Conservation (phyloP, 169 alveolate genomes). For the Toxoplasma gondii region DNA sequence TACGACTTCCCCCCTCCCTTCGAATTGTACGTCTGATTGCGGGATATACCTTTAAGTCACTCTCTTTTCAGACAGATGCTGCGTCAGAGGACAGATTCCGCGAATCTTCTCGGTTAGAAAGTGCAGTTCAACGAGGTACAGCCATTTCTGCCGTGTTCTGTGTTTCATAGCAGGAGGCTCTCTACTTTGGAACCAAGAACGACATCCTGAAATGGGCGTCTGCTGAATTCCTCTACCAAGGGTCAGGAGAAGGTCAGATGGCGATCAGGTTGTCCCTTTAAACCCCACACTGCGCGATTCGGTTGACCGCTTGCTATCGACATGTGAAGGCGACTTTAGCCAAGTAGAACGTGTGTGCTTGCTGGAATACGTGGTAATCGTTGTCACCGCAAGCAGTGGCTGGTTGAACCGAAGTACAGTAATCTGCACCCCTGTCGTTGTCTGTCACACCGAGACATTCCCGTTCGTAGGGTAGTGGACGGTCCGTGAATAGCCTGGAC, state of each 20-base stretch:
- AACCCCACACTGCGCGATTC: not conserved
- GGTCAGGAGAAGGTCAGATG: not conserved
- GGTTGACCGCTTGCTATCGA: not conserved
- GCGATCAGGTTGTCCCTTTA: not conserved
- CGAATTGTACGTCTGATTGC: too few relatives aligned
- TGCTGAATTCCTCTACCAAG: slow-evolving; percentile 22
- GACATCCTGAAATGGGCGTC: slow-evolving; percentile 7
- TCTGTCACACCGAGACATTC: not conserved
- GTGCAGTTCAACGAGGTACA: too few relatives aligned
- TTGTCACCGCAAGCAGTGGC: not conserved
- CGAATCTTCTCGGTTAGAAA: too few relatives aligned
- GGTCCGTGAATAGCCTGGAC: too few relatives aligned
- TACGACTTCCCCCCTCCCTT: too few relatives aligned
- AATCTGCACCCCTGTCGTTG: not conserved
- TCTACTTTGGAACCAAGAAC: not conserved
- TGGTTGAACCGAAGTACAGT: not conserved
- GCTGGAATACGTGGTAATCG: not conserved
- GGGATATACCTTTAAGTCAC: too few relatives aligned
- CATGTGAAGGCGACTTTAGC: not conserved
- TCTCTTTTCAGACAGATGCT: too few relatives aligned
- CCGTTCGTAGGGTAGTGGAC: too few relatives aligned
- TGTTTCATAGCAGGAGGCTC: not conserved
- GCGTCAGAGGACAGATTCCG: too few relatives aligned
- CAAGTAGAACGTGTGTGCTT: not conserved
- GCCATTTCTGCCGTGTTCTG: not conserved